These are phyloP conservation scores for Saccharomycopsis oosterbeekiorum DNA, from an alignment of 805 yeast species.

Conservation along the genomic window DNA sequence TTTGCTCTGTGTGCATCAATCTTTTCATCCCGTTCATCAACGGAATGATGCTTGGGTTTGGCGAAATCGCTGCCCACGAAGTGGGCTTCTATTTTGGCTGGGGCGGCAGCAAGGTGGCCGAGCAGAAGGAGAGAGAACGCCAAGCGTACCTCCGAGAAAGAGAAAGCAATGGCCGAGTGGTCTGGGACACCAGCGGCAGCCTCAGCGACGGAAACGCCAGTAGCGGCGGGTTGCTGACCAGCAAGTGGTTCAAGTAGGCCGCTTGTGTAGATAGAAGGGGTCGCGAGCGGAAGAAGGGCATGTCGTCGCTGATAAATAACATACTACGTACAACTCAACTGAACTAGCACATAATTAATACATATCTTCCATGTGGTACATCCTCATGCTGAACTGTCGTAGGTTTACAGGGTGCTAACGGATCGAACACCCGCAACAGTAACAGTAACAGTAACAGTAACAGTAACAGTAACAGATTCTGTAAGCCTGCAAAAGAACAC, in stretches of 20 bases:
- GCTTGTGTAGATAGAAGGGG: too few species aligned
- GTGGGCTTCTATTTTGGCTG: conserved; percentile 73
- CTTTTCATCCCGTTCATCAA: conserved; percentile 79
- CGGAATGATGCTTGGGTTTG: conserved; percentile 93
- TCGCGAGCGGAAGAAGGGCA: too few species aligned
- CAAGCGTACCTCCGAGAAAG: not conserved
- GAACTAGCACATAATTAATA: too few species aligned
- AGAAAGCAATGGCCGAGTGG: not conserved
- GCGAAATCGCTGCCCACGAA: conserved; percentile 91
- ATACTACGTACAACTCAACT: too few species aligned
- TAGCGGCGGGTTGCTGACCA: not conserved
- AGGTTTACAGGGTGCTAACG: too few species aligned
- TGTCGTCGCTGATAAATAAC: too few species aligned
- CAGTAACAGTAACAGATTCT: too few species aligned
- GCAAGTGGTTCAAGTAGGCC: not conserved
- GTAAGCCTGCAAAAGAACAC: too few species aligned
- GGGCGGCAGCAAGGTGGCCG: conserved; percentile 49
- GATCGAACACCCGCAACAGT: too few species aligned
- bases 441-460: too few species aligned
- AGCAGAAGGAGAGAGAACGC: conserved; percentile 1
- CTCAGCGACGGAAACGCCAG: not conserved
- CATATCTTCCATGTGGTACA: too few species aligned
- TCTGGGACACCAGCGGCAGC: not conserved
- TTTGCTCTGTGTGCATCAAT: conserved; percentile 56
- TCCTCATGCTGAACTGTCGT: too few species aligned